Evolutionary conservation across 78 protist genomes (phyloP).

Genomic region (Polysphondylium violaceum): DNA sequence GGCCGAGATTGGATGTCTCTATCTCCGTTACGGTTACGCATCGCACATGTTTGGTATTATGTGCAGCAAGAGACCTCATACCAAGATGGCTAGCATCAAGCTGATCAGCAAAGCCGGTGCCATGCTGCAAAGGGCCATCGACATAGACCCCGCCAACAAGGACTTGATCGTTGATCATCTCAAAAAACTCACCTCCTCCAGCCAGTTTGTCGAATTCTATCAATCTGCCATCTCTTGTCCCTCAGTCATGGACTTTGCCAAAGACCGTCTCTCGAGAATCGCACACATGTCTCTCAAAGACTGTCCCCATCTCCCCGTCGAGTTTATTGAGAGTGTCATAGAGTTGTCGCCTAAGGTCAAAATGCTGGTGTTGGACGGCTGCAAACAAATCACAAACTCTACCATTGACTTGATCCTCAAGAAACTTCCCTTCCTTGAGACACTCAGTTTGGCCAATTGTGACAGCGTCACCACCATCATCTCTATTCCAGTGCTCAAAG

Average conservation of each 20-base stretch:
- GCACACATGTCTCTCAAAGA: slow-evolving; percentile 72
- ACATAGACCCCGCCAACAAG: slow-evolving; percentile 48
- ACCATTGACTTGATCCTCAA: slow-evolving; percentile 45
- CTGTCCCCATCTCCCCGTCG: slow-evolving; percentile 53
- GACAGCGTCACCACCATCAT: slow-evolving; percentile 45
- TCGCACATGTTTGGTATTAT: slow-evolving; percentile 74
- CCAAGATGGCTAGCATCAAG: slow-evolving; percentile 70
- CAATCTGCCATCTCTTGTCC: slow-evolving; percentile 75
- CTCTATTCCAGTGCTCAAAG: slow-evolving; percentile 28
- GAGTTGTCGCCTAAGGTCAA: slow-evolving; percentile 55
- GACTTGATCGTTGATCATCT: slow-evolving; percentile 60
- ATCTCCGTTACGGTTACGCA: slow-evolving; percentile 58
- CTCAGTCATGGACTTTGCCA: slow-evolving; percentile 47
- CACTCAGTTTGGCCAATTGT: slow-evolving; percentile 39
- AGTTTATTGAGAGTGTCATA: slow-evolving; percentile 61
- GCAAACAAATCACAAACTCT: slow-evolving; percentile 54
- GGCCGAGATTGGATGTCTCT: slow-evolving; percentile 63
- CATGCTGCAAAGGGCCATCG: slow-evolving; percentile 60
- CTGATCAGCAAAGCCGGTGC: slow-evolving; percentile 46
- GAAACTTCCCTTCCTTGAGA: slow-evolving; percentile 50
- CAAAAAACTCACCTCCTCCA: slow-evolving; percentile 45
- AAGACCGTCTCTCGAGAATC: slow-evolving; percentile 46
- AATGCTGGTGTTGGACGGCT: slow-evolving; percentile 73
- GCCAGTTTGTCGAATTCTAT: slow-evolving; percentile 72
- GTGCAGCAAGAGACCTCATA: slow-evolving; percentile 55